These are phyloP conservation scores for Lentinula sp. DNA, from an alignment of 768 basidiomycete genomes.

Conservation along the genomic window DNA sequence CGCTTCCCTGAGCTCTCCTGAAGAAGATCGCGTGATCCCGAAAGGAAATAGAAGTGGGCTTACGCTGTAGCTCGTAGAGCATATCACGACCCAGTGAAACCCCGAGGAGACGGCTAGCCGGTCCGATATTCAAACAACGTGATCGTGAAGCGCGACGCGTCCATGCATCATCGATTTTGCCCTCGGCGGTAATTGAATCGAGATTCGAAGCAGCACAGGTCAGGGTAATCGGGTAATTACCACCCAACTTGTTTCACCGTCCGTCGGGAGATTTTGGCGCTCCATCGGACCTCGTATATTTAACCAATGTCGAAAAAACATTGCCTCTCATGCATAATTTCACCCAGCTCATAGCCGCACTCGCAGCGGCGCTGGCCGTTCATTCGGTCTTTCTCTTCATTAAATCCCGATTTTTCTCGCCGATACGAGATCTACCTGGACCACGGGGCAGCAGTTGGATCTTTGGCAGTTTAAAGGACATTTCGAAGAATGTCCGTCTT, in stretches of 20 bases:
- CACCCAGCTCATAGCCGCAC: background rate
- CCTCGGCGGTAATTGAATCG: no score
- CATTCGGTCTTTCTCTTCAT: background rate
- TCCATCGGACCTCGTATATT: no score
- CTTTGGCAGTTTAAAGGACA: conserved; percentile 25
- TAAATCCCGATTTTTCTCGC: background rate
- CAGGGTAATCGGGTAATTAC: background rate
- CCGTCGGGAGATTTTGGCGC: no score
- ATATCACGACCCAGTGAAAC: background rate
- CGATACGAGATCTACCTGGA: conserved; percentile 26
- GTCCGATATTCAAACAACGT: background rate
- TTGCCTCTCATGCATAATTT: background rate
- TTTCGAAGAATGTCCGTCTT: conserved; percentile 19
- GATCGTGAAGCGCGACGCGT: background rate
- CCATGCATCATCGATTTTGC: no score
- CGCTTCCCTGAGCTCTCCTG: no score
- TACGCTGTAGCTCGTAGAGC: background rate
- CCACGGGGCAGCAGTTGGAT: conserved; percentile 25
- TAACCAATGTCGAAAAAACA: background rate
- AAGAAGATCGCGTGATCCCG: background rate
- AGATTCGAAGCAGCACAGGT: no score
- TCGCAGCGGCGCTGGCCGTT: background rate
- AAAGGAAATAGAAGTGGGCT: background rate
- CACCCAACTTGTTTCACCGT: no score
- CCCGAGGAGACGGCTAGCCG: background rate